Percentiles rank a stretch among this genome's conserved stretches.
Evolutionary conservation across 208 protist species (phyloP).

Genomic region (Acanthamoeba castellanii): DNA sequence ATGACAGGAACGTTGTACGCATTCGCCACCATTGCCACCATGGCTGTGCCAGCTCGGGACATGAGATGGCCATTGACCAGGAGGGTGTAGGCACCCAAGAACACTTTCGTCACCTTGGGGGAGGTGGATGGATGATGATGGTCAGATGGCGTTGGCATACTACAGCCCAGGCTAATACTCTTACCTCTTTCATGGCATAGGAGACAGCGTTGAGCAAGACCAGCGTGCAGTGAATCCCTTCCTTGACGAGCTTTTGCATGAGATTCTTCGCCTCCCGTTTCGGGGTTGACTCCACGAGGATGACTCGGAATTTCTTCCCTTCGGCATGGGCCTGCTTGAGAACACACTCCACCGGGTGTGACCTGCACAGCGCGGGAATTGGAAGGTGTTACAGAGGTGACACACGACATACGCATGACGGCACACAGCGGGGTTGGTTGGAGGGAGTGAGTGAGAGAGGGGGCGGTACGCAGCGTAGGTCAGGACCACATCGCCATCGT

Average conservation of each 20-base stretch:
- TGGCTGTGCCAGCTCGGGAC: conserved; percentile 94
- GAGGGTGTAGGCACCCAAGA: conserved; percentile 95
- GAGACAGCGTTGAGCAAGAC: conserved; percentile 94
- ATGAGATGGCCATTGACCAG: conserved; percentile 96
- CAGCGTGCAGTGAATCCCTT: conserved; percentile 95
- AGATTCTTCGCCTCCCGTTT: conserved; percentile 92
- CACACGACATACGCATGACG: not conserved
- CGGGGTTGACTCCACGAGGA: conserved; percentile 96
- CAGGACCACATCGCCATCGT: conserved; percentile 91
- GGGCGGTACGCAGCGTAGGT: conserved; percentile 82
- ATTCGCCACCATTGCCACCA: conserved; percentile 95
- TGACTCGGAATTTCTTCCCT: conserved; percentile 91
- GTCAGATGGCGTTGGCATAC: not conserved
- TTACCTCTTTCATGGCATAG: conserved; percentile 95
- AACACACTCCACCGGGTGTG: conserved; percentile 87
- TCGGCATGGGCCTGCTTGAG: conserved; percentile 84
- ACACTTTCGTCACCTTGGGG: conserved; percentile 87
- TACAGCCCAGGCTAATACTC: not conserved
- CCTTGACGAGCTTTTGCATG: conserved; percentile 89
- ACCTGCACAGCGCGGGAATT: conserved; percentile 46
- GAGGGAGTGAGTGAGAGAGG: not conserved
- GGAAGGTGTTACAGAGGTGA: not conserved
- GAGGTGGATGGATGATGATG: not conserved
- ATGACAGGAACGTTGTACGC: conserved; percentile 96
- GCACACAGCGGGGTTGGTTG: not conserved